Base-by-base conservation (phyloP, 768 basidiomycete genomes). In the Xerocomellus dryophilus region DNA sequence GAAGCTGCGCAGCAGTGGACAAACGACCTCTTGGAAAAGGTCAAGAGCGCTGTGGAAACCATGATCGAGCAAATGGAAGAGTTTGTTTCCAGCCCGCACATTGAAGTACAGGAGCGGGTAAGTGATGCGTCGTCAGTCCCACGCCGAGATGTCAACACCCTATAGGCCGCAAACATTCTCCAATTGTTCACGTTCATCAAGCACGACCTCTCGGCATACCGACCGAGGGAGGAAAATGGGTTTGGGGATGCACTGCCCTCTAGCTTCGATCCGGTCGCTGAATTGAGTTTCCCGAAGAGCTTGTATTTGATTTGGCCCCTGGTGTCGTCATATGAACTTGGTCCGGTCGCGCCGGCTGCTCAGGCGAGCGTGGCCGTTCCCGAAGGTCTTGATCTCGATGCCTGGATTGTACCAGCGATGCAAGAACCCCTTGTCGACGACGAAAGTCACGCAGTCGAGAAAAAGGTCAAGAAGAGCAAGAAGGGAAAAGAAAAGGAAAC, bases 41-140 rank as follows among this genome's bases (percentile, higher is more conserved):
- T 89, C 36, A 85, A 81, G 65, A 71, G 73, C 23, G 75, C 80
- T 11, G 90, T 92, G 2, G 81, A 85, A 39, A 77, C 77, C 23
- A 75, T 91, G 52, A 71, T 86, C 25, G 73, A 69, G 12, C 80
- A 83, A n/a, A 71, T 92, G 49, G 66, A 73, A 15, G 76, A 77
- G 5, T 86, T 93, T 61, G 74, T 80, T 23, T 69, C 73, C 10
- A 86, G 81, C 62, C 71, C 79, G 1, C 80, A 95, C 62, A 84
- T 93, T 43, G 96, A 98, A 64, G 86, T 98, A 11, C 94, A 97
- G 72, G 95, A 98, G 70, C 78, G 96, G 64, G 93, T 92, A 58
- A 58, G 85, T 74, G 27, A 9, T 32, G 29, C n/a, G 14, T 57
- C 34, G 27, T 41, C 35, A 1, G 6, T 43, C 15, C 9, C 20